Evolutionary conservation across 2,329 filamentous ascomycete species (phyloP).

Genomic region (Diplodia seriata): DNA sequence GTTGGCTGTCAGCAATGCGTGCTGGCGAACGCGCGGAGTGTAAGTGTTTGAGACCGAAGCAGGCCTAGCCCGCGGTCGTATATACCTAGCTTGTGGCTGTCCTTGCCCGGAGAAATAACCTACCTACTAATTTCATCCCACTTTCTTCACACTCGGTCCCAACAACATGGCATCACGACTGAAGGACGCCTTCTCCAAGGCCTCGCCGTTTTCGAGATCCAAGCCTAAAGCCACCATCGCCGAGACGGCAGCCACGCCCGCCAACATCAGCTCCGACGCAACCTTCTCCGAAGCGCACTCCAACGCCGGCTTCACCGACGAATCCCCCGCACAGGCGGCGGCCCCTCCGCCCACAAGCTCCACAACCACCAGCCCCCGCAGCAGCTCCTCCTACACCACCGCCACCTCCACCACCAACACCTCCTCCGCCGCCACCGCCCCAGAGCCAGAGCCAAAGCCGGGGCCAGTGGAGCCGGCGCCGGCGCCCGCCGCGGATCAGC

Average conservation of each 20-base stretch:
- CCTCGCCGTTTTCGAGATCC: conserved; percentile 8
- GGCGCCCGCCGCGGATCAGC: not conserved
- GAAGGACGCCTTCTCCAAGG: conserved; percentile 21
- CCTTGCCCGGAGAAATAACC: not conserved
- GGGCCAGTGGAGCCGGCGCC: too few relatives aligned
- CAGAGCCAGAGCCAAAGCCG: not conserved
- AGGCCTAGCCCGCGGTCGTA: conserved; percentile 4
- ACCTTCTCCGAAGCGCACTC: conserved; percentile 22
- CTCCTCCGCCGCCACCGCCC: conserved; percentile 2
- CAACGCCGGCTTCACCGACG: conserved; percentile 13
- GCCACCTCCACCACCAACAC: conserved; percentile 1
- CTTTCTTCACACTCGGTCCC: not conserved
- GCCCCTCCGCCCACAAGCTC: not conserved
- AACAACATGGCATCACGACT: conserved; percentile 6
- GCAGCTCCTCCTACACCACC: not conserved
- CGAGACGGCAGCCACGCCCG: conserved; percentile 4
- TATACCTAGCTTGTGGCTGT: conserved; percentile 19
- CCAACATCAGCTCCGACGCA: conserved; percentile 10
- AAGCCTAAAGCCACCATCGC: conserved; percentile 17
- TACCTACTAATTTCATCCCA: not conserved
- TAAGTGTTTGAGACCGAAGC: not conserved
- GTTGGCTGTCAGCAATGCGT: conserved; percentile 25
- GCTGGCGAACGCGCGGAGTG: not conserved
- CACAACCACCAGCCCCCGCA: not conserved
- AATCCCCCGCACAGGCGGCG: not conserved